Base-by-base conservation (phyloP, 768 basidiomycete species). In the Boletus sp. region DNA sequence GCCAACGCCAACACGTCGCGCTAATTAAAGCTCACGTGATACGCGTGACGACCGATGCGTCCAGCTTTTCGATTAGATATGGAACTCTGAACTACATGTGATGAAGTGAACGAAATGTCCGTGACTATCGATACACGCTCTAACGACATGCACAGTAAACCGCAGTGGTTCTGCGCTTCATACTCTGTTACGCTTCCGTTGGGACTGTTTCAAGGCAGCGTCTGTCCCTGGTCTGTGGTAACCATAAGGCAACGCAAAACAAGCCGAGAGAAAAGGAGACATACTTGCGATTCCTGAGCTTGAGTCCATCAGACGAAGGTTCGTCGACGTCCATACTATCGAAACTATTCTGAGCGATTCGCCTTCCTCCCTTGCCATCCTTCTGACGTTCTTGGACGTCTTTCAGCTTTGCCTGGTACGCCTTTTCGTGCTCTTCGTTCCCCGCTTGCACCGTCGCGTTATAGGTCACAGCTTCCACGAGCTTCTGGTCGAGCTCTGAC, bases 261-360 rank as follows among this genome's bases (percentile, higher is more conserved):
- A 25, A 42, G 13, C n/a, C 2, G 40, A 29, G 9, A 48, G 30
- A 45, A 39, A 45, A 47, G 27, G 25, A 37, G 41, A 77, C 83
- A 32, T 60, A 86, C 85, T 82, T 85, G 60, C 84, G 74, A 62
- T 80, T 84, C 69, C 85, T 87, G 7, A 77, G 75, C 61, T 63
- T 64, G 13, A 77, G 80, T 4, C 62, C 54, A 30, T 72, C 72
- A n/a, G 74, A 73, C 43, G 72, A 61, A 1, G 78, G 74, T 49
- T 88, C 87, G 55, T 88, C 87, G 1, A 88, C 75, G 61, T 88
- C 86, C 87, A 88, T 88, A 35, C 64, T 75, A 62, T 71, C 79
- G 51, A 61, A 33, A 4, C 40, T 64, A 8, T 52, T 57, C 45
- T 59, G 63, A 19, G 53, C 30, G 47, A 59, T 57, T 48, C 62